phyloP scores from a whole-genome alignment of 2,329 filamentous ascomycete genomes.

The Diaporthe sp. region DNA sequence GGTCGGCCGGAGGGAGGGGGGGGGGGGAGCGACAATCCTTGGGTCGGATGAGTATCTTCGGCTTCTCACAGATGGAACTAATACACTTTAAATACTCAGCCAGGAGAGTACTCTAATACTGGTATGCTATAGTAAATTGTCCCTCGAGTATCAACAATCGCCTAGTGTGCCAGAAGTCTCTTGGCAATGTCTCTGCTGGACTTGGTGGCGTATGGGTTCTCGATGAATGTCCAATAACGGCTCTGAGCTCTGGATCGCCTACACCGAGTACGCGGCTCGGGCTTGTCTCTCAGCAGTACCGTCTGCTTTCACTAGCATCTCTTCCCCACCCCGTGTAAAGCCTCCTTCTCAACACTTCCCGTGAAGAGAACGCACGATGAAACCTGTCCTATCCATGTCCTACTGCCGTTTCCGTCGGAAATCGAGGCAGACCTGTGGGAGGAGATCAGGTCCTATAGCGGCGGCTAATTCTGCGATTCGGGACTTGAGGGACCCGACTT shows the following conservation, averaged over 20 bases:
- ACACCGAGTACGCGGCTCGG: background rate
- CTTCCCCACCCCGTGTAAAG: background rate
- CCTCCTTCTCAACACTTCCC: background rate
- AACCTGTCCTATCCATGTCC: conserved; percentile 19
- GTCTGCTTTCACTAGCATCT: background rate
- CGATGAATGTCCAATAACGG: background rate
- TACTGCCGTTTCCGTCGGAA: conserved; percentile 52
- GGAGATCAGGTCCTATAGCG: conserved; percentile 73
- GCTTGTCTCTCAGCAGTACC: background rate
- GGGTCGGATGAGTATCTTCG: background rate
- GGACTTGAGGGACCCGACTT: conserved; percentile 69
- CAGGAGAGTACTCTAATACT: background rate
- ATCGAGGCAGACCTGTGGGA: conserved; percentile 71
- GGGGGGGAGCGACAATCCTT: background rate
- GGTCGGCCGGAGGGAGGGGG: too few species aligned
- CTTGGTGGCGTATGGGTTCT: background rate
- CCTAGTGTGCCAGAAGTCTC: background rate
- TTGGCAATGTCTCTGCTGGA: background rate
- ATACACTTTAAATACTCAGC: background rate
- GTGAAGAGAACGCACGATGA: background rate
- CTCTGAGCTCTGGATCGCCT: background rate
- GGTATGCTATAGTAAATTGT: background rate
- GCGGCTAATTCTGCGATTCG: conserved; percentile 77
- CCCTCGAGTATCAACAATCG: background rate
- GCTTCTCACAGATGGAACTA: background rate